phyloP scores from a whole-genome alignment of 2,329 filamentous ascomycete genomes.

The Cercospora sp. region DNA sequence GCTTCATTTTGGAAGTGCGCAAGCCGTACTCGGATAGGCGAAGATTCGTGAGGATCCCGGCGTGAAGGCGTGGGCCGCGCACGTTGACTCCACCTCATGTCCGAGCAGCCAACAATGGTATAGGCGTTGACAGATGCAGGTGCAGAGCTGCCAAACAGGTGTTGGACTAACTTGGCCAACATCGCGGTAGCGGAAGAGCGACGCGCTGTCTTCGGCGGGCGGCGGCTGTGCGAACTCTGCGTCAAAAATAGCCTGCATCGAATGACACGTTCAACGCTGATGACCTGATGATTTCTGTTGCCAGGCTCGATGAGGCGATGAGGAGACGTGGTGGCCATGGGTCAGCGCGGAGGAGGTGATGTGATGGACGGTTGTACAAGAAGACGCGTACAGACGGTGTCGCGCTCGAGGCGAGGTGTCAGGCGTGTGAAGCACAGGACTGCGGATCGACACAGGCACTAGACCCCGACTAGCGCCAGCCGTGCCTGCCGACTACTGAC shows the following conservation, averaged over 20 bases:
- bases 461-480: background rate
- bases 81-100: background rate
- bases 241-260: slow-evolving; percentile 2
- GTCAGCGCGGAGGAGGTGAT: background rate
- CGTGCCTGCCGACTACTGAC: background rate
- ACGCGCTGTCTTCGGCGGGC: background rate
- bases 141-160: background rate
- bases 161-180: background rate
- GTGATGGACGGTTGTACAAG: background rate
- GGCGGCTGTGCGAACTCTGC: slow-evolving; percentile 5
- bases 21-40: background rate
- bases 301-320: background rate
- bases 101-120: background rate
- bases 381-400: background rate
- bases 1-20: background rate
- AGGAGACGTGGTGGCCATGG: background rate
- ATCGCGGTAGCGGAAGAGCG: background rate
- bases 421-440: background rate
- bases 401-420: background rate
- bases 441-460: background rate
- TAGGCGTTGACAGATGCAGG: background rate
- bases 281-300: background rate
- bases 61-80: background rate
- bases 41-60: background rate
- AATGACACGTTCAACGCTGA: background rate